Evolutionary conservation across 169 alveolate genomes (phyloP), one percentile per base, ranked within the genome.

Genomic region (Pseudocohnilembus persalinus): DNA sequence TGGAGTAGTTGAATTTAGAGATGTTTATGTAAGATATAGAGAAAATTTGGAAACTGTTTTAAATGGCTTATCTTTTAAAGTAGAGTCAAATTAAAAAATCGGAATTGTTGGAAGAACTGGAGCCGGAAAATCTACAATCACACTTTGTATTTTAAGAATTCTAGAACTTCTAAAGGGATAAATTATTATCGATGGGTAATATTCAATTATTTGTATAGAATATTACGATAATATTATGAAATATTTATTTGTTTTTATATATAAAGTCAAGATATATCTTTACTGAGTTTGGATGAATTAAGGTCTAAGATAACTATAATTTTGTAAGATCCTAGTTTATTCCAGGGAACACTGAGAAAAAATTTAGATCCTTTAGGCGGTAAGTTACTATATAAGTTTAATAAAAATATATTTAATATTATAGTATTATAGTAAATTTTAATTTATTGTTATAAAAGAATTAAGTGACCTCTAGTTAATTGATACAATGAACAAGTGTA

Each of bases 71-170:
- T 81, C 82, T 77, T 83, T 93, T 27, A 80, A 33, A 24, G 88
- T 95, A 28, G 72, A 88, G 27, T 89, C 94, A 6, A 94, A 93
- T 27, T 92, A 93, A 80, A 92, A 94, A 87, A 89, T 95, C 16
- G 99, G 98, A 27, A 92, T 97, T 79, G 97, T 95, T 72, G 99
- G 99, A 65, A 93, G 97, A 92, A 97, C 98, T 30, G 99, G 99
- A 31, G 93, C 97, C 29, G 99, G 99, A 0, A 97, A 97, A 84
- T 92, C 97, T 34, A 89, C 98, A 32, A 84, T 97, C 68, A 89
- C 93, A 29, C 88, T 91, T 73, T 92, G 96, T 29, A 85, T 96
- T 33, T 91, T 94, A 65, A 90, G 98, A 73, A 83, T 90, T 73
- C n/a, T 85, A 30, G 85, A 85, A 80, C 34, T 83, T 28, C 49